Evolutionary conservation across 441 rosid genomes (phyloP).

Genomic region (Pelargonium australe): DNA sequence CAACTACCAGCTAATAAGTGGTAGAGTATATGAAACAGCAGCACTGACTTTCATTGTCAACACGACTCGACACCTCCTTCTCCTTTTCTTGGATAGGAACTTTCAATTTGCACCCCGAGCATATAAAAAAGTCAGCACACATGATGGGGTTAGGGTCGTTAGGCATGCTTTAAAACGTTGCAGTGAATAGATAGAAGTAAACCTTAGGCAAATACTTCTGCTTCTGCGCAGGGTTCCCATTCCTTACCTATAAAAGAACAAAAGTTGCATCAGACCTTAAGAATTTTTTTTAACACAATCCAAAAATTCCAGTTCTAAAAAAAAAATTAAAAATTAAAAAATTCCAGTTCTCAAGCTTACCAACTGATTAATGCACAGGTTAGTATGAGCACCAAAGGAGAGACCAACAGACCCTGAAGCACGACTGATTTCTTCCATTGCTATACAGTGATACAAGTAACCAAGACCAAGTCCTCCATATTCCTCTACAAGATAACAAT

Average conservation of each 20-base stretch:
- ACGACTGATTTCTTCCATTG: conserved; percentile 85
- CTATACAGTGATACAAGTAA: conserved; percentile 86
- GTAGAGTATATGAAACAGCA: neutral
- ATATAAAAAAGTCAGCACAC: neutral
- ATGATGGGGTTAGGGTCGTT: neutral
- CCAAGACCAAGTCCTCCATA: conserved; percentile 97
- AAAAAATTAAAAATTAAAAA: too few relatives aligned
- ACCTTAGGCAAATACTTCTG: conserved; percentile 90
- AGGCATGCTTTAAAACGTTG: neutral
- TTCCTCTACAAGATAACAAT: conserved; percentile 49
- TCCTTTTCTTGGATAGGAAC: too few relatives aligned
- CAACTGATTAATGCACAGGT: conserved; percentile 90
- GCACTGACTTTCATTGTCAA: neutral
- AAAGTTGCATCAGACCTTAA: conserved; percentile 6
- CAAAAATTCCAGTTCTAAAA: neutral
- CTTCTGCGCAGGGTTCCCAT: conserved; percentile 72
- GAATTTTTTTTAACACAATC: neutral
- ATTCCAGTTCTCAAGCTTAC: conserved; percentile 30
- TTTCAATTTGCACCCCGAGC: too few relatives aligned
- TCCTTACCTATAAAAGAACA: conserved; percentile 56
- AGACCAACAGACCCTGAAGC: conserved; percentile 93
- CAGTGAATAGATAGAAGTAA: conserved; percentile 9
- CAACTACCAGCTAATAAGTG: neutral
- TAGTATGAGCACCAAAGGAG: conserved; percentile 93
- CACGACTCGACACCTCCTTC: too few relatives aligned